Conservation (phyloP, 768 basidiomycete genomes). For the Boletus speciosus region DNA sequence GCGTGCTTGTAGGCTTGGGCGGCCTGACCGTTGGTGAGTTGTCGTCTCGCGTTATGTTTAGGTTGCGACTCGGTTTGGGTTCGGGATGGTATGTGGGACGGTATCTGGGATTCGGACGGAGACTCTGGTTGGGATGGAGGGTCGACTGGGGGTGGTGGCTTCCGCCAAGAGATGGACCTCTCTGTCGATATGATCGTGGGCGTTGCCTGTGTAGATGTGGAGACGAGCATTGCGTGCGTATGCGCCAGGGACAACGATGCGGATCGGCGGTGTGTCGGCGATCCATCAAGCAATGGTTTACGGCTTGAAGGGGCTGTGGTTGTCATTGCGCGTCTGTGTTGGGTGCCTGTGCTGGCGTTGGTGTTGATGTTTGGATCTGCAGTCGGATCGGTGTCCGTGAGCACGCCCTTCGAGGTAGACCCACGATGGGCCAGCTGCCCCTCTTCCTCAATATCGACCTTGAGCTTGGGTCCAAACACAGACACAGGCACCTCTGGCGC, state of each 20-base stretch:
- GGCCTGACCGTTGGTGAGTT: slow-evolving; percentile 13
- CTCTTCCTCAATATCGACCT: not conserved
- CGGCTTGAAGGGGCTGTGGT: not conserved
- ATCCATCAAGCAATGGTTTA: not conserved
- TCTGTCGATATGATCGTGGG: not conserved
- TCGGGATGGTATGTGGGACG: not conserved
- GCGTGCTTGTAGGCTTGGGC: slow-evolving; percentile 1
- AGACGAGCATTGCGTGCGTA: not conserved
- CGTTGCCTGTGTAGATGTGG: not conserved
- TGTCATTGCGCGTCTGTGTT: slow-evolving; percentile 4
- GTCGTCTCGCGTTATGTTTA: slow-evolving; percentile 5
- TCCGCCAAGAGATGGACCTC: slow-evolving; percentile 7
- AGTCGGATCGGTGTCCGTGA: not conserved
- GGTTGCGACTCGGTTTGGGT: not conserved
- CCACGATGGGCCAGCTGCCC: not conserved
- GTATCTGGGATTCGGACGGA: not conserved
- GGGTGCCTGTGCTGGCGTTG: not conserved
- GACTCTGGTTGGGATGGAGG: not conserved
- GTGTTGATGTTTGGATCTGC: not conserved
- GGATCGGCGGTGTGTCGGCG: slow-evolving; percentile 9
- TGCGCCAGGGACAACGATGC: slow-evolving; percentile 14
- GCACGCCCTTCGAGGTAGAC: not conserved
- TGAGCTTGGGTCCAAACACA: not conserved
- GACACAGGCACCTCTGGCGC: not conserved
- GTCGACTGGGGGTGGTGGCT: slow-evolving; percentile 3